Evolutionary conservation across 2,329 filamentous ascomycete genomes (phyloP).

Genomic region (Fusarium luffae): DNA sequence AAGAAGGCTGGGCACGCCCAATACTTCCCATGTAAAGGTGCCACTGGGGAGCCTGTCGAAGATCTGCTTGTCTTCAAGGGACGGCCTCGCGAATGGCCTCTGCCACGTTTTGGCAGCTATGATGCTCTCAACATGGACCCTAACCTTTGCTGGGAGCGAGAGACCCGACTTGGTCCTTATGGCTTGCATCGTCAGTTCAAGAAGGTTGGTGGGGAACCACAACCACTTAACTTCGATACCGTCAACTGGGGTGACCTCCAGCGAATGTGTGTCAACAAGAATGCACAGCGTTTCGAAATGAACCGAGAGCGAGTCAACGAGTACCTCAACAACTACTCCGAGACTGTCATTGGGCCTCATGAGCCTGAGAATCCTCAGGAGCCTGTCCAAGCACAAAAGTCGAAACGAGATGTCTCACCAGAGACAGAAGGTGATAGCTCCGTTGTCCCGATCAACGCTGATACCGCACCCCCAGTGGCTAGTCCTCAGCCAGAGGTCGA

Average conservation of each 20-base stretch:
- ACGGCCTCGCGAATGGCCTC: conserved; percentile 67
- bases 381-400: conserved; percentile 11
- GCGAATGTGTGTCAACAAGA: conserved; percentile 71
- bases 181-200: conserved; percentile 64
- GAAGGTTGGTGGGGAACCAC: conserved; percentile 53
- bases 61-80: conserved; percentile 75
- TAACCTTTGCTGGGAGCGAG: conserved; percentile 74
- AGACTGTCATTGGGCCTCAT: conserved; percentile 41
- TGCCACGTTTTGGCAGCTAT: conserved; percentile 72
- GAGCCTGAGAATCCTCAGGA: conserved; percentile 15
- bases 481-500: conserved; percentile 5
- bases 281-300: conserved; percentile 71
- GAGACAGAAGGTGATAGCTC: conserved; percentile 1
- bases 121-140: conserved; percentile 69
- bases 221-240: conserved; percentile 67
- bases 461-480: neutral
- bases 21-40: conserved; percentile 73
- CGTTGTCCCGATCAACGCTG: neutral
- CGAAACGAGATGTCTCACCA: conserved; percentile 19
- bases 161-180: conserved; percentile 76
- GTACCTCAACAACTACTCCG: conserved; percentile 57
- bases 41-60: conserved; percentile 67
- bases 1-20: conserved; percentile 64
- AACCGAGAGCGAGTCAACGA: conserved; percentile 55
- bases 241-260: conserved; percentile 80